A percentile compares a stretch with the other conserved stretches of the same genome.
Evolutionary conservation across 768 basidiomycete genomes (phyloP).

Genomic region (Tulasnella sp.): DNA sequence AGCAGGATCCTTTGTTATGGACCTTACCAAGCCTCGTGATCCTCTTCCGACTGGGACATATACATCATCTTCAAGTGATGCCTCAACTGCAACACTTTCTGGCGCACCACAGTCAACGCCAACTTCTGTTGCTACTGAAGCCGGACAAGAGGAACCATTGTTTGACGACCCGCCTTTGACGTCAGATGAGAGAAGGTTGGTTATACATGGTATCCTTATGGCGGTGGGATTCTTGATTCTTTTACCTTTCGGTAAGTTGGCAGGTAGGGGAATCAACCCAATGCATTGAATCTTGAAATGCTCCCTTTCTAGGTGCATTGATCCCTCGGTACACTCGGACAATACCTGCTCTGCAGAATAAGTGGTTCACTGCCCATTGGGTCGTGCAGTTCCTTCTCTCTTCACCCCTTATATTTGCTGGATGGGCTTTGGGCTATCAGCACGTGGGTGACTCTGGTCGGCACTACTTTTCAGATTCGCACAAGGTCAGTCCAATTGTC

Average conservation of each 20-base stretch:
- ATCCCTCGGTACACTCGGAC: slow-evolving; percentile 44
- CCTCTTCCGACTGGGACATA: slow-evolving; percentile 8
- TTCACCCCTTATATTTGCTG: slow-evolving; percentile 41
- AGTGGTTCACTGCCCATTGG: slow-evolving; percentile 40
- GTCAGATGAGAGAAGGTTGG: slow-evolving; percentile 28
- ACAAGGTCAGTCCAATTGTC: slow-evolving; percentile 24
- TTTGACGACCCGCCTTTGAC: no score
- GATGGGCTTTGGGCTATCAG: slow-evolving; percentile 36
- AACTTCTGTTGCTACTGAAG: neutral
- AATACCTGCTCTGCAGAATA: slow-evolving; percentile 25
- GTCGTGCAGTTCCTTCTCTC: slow-evolving; percentile 39
- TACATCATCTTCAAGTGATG: no score
- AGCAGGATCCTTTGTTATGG: slow-evolving; percentile 31
- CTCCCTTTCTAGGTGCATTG: slow-evolving; percentile 25
- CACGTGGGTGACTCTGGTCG: slow-evolving; percentile 14
- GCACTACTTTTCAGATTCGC: slow-evolving; percentile 29
- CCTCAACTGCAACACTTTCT: neutral
- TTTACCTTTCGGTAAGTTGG: slow-evolving; percentile 36
- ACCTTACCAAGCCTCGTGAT: slow-evolving; percentile 34
- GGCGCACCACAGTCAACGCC: neutral
- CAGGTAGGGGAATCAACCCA: neutral
- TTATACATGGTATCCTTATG: slow-evolving; percentile 40
- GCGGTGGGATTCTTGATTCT: slow-evolving; percentile 42
- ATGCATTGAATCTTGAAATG: no score
- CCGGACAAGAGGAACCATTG: no score